Evolutionary conservation across 1,284 basidiomycete species (phyloP).

Genomic region (Microbotryum silenes-acaulis): DNA sequence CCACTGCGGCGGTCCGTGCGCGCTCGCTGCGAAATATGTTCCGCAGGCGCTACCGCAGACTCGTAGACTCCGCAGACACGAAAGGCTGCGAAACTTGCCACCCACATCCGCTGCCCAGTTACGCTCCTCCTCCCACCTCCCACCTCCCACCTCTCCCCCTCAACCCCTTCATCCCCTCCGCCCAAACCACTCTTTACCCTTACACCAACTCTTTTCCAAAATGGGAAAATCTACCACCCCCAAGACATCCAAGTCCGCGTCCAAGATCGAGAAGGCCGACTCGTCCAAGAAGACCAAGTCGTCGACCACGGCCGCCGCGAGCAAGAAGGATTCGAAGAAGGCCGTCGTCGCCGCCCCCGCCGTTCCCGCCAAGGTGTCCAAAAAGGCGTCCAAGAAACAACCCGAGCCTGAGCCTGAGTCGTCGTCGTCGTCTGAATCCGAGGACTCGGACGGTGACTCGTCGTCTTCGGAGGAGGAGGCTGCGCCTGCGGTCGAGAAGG

Average conservation of each 20-base stretch:
- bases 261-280: conserved; percentile 6
- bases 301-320: conserved; percentile 12
- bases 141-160: too few species aligned
- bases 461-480: conserved; percentile 31
- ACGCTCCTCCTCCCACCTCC: too few species aligned
- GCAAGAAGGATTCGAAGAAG: conserved; percentile 29
- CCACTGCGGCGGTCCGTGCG: too few species aligned
- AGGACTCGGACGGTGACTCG: conserved; percentile 34
- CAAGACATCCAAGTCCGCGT: conserved; percentile 20
- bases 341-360: conserved; percentile 26
- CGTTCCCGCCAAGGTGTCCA: conserved; percentile 39
- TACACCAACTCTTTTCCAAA: neutral
- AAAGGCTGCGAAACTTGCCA: too few species aligned
- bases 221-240: conserved; percentile 28
- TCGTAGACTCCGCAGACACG: too few species aligned
- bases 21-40: too few species aligned
- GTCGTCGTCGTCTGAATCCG: conserved; percentile 30
- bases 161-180: too few species aligned
- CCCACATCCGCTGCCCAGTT: too few species aligned
- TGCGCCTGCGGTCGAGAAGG: neutral
- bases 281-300: conserved; percentile 29
- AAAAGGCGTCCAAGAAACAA: conserved; percentile 41
- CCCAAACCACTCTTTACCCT: too few species aligned
- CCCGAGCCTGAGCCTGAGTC: conserved; percentile 38
- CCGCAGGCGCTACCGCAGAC: too few species aligned